phyloP scores from a whole-genome alignment of 225 moss, liverwort and hornwort genomes.

The Physcomitrellopsis africana region DNA sequence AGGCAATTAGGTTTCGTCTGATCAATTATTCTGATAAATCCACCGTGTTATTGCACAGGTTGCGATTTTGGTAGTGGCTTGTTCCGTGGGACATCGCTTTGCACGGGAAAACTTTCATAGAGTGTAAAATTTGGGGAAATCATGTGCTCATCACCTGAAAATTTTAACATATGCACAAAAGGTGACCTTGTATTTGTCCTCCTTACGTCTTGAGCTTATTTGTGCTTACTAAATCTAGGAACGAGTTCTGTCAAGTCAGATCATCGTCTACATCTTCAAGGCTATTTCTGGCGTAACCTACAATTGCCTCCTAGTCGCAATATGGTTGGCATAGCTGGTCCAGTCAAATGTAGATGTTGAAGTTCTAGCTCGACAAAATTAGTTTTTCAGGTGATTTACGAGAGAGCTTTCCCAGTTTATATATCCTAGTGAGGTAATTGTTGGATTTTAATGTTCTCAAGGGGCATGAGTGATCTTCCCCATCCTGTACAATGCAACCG shows the following conservation, averaged over 20 bases:
- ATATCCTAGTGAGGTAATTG: conserved; percentile 19
- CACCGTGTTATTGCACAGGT: conserved; percentile 21
- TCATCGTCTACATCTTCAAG: not conserved
- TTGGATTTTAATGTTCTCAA: not conserved
- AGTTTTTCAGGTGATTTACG: not conserved
- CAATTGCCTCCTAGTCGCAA: not conserved
- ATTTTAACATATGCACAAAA: not conserved
- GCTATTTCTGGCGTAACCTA: not conserved
- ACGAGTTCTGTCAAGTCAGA: not conserved
- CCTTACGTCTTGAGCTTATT: not conserved
- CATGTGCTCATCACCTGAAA: not conserved
- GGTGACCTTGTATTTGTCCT: not conserved
- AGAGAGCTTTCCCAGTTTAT: conserved; percentile 2
- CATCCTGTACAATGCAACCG: conserved; percentile 26
- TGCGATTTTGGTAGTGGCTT: conserved; percentile 39
- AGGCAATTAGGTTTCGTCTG: not conserved
- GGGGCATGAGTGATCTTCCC: not conserved
- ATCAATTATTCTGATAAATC: not conserved
- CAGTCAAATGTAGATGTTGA: not conserved
- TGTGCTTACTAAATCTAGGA: not conserved
- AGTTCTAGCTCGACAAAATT: not conserved
- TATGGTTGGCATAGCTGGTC: not conserved
- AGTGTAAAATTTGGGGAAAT: conserved; percentile 25
- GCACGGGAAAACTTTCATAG: conserved; percentile 33
- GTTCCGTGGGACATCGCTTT: conserved; percentile 43